Evolutionary conservation across 371 early-diverging fungal species (phyloP).

Genomic region (Globomyces sp.): DNA sequence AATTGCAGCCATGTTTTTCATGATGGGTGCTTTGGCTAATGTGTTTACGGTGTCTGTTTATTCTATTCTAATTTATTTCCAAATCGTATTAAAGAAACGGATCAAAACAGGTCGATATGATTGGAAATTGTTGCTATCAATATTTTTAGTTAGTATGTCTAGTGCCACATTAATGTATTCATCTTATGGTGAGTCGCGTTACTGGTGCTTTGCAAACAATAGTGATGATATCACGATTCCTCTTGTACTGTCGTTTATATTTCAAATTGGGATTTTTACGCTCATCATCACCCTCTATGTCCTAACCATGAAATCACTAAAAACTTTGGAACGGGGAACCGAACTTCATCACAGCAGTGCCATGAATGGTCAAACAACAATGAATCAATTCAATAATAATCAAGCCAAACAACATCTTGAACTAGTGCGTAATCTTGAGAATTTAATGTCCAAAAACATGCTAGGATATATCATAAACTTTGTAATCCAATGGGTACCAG

Average conservation of each 20-base stretch:
- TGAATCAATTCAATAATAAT: too few species aligned
- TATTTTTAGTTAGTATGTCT: not conserved
- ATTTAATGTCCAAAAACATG: not conserved
- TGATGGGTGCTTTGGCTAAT: constrained; percentile 11
- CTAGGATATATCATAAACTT: constrained; percentile 8
- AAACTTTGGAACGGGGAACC: too few species aligned
- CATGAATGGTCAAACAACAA: too few species aligned
- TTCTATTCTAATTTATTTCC: not conserved
- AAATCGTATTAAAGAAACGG: not conserved
- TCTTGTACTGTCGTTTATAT: too few species aligned
- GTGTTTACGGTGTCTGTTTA: not conserved
- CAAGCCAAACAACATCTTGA: too few species aligned
- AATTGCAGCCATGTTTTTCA: not conserved
- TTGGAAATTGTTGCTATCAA: constrained; percentile 4
- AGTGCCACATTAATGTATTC: not conserved
- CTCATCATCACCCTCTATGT: too few species aligned
- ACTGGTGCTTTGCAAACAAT: constrained; percentile 8
- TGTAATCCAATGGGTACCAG: constrained; percentile 1
- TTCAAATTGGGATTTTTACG: too few species aligned
- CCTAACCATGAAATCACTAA: too few species aligned
- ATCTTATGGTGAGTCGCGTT: not conserved
- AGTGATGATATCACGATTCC: too few species aligned
- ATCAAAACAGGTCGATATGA: not conserved
- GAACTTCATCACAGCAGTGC: too few species aligned
- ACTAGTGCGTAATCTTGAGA: too few species aligned